Conservation (phyloP, 495 filamentous ascomycete species). For the Extremus antarcticus region DNA sequence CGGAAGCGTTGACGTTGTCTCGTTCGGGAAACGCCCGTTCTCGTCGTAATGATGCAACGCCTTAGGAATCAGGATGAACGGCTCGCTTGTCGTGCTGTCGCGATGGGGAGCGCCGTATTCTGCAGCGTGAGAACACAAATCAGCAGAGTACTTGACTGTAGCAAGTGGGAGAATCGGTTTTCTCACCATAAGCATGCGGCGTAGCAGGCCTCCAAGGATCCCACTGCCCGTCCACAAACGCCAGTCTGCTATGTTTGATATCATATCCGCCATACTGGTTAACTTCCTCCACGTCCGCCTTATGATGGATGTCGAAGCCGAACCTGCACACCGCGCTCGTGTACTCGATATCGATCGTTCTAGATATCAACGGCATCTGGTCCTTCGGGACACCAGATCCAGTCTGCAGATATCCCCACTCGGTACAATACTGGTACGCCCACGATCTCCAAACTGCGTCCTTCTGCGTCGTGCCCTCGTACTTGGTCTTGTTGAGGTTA, state of each 20-base stretch:
- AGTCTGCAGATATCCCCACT: conserved; percentile 63
- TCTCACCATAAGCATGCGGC: conserved; percentile 39
- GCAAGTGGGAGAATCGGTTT: not conserved
- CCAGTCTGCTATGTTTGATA: conserved; percentile 44
- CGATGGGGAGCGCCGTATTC: conserved; percentile 35
- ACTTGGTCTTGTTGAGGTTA: conserved; percentile 40
- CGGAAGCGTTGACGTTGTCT: conserved; percentile 43
- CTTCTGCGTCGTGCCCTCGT: conserved; percentile 38
- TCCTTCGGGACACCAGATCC: conserved; percentile 48
- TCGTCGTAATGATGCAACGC: conserved; percentile 65
- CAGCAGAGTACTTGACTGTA: not conserved
- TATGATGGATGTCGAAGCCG: conserved; percentile 52
- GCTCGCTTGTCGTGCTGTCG: conserved; percentile 44
- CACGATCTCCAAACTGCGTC: conserved; percentile 45
- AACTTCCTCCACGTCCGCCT: conserved; percentile 45
- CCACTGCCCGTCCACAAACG: conserved; percentile 49
- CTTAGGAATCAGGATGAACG: conserved; percentile 50
- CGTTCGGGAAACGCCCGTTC: conserved; percentile 53
- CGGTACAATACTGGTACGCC: conserved; percentile 45
- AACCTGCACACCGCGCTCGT: conserved; percentile 41
- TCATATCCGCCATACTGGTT: conserved; percentile 60
- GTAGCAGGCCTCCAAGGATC: conserved; percentile 64
- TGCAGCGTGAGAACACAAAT: not conserved
- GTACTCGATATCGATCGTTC: conserved; percentile 47
- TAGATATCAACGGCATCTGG: conserved; percentile 54